These are phyloP conservation scores for Chaetomium fimeti DNA, from an alignment of 495 filamentous ascomycete genomes.

Conservation along the genomic window DNA sequence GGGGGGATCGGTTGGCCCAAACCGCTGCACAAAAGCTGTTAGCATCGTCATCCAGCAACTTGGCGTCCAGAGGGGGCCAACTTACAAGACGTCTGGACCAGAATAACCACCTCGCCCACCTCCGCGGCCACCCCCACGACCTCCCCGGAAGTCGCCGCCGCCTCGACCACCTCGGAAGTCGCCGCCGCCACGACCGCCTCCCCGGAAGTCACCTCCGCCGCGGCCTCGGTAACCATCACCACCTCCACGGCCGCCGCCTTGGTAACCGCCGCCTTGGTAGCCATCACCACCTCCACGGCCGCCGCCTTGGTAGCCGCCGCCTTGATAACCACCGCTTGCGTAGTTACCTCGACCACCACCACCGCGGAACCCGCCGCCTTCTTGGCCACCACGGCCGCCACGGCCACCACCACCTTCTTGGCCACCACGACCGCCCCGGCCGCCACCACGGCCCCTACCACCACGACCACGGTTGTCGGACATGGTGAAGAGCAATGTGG, in stretches of 20 bases:
- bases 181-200: conserved; percentile 31
- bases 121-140: background rate
- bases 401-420: conserved; percentile 27
- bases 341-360: conserved; percentile 27
- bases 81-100: conserved; percentile 40
- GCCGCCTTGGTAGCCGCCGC: no score
- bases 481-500: background rate
- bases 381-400: conserved; percentile 24
- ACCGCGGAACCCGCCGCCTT: conserved; percentile 30
- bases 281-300: no score
- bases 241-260: conserved; percentile 16
- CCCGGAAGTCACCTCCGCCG: background rate
- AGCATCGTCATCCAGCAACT: conserved; percentile 10
- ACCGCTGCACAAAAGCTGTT: conserved; percentile 11
- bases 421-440: conserved; percentile 26
- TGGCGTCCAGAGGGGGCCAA: background rate
- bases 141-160: conserved; percentile 26
- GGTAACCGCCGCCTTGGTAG: no score
- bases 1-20: conserved; percentile 19
- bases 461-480: conserved; percentile 15
- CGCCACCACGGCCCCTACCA: conserved; percentile 16
- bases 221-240: background rate
- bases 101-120: conserved; percentile 26
- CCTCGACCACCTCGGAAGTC: conserved; percentile 28
- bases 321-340: conserved; percentile 20